Conservation (phyloP, 2,329 filamentous ascomycete species). For the Pestalotiopsis sp. region DNA sequence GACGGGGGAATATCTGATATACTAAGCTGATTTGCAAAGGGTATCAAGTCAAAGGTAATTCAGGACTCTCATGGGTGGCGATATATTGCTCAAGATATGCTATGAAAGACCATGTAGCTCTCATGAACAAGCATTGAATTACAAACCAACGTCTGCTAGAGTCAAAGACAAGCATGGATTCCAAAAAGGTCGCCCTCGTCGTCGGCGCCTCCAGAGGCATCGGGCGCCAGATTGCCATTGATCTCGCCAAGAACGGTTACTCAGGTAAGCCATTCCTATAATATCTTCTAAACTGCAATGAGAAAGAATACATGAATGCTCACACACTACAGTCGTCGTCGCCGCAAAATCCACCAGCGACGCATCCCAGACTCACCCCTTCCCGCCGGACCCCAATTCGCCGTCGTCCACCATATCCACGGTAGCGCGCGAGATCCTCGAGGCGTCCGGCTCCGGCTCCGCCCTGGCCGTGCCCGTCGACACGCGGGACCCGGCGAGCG, state of each 20-base stretch:
- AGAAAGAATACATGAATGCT: too few relatives aligned
- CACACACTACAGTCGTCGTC: slow-evolving; percentile 64
- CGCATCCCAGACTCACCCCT: slow-evolving; percentile 55
- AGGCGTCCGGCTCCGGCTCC: slow-evolving; percentile 55
- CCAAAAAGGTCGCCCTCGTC: slow-evolving; percentile 65
- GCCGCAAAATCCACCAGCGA: slow-evolving; percentile 76
- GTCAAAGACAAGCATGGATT: not conserved
- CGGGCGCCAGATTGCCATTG: slow-evolving; percentile 77
- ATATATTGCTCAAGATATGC: not conserved
- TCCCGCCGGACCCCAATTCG: slow-evolving; percentile 79
- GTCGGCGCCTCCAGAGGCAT: slow-evolving; percentile 81
- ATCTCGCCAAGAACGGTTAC: slow-evolving; percentile 73
- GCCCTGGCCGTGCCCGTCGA: slow-evolving; percentile 72
- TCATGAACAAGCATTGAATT: not conserved
- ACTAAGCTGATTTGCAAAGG: not conserved
- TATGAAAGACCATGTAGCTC: not conserved
- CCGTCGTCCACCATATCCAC: slow-evolving; percentile 76
- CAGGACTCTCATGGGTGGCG: not conserved
- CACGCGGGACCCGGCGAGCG: slow-evolving; percentile 63
- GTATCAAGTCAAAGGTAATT: not conserved
- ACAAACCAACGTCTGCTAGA: not conserved
- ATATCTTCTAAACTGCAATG: too few relatives aligned
- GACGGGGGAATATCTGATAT: not conserved
- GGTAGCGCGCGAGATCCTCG: slow-evolving; percentile 72
- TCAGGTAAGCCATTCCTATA: slow-evolving; percentile 51